A percentile compares a stretch with the other conserved stretches of the same genome.
phyloP scores from a whole-genome alignment of 345 rosid genomes.

The Kernera saxatilis region DNA sequence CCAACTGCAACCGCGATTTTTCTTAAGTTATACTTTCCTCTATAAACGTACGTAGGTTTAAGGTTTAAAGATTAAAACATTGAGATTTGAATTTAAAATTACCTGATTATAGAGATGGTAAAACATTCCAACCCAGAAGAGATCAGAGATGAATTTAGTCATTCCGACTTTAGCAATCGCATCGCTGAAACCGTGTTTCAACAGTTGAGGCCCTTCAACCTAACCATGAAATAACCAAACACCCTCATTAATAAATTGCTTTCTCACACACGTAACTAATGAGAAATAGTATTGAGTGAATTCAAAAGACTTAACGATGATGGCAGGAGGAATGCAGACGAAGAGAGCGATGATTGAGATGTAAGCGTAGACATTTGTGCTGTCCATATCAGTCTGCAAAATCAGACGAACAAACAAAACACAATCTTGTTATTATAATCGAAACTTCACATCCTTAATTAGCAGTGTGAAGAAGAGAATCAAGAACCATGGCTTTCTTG shows the following conservation, averaged over 20 bases:
- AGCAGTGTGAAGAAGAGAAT: background rate
- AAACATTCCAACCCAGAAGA: constrained; percentile 98
- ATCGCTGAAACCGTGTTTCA: constrained; percentile 68
- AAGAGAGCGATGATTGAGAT: constrained; percentile 91
- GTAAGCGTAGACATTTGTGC: constrained; percentile 90
- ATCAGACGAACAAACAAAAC: background rate
- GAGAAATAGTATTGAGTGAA: background rate
- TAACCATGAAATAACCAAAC: constrained; percentile 17
- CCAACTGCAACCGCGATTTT: constrained; percentile 49
- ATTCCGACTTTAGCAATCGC: constrained; percentile 89
- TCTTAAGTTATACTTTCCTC: background rate
- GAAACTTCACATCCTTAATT: background rate
- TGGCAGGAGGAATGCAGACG: constrained; percentile 90
- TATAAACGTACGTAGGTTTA: background rate
- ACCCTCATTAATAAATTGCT: constrained; percentile 9
- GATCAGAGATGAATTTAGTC: constrained; percentile 80
- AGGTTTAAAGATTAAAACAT: background rate
- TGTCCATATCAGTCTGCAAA: constrained; percentile 94
- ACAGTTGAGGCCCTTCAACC: constrained; percentile 88
- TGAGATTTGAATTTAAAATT: background rate
- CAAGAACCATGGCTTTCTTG: constrained; percentile 92
- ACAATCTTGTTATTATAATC: background rate
- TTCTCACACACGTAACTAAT: background rate
- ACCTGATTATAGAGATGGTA: constrained; percentile 99
- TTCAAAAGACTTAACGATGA: constrained; percentile 51